A percentile compares a stretch with the other conserved stretches of the same genome.
These are phyloP conservation scores for Besnoitia besnoiti DNA, from an alignment of 169 alveolate species.

Conservation along the genomic window DNA sequence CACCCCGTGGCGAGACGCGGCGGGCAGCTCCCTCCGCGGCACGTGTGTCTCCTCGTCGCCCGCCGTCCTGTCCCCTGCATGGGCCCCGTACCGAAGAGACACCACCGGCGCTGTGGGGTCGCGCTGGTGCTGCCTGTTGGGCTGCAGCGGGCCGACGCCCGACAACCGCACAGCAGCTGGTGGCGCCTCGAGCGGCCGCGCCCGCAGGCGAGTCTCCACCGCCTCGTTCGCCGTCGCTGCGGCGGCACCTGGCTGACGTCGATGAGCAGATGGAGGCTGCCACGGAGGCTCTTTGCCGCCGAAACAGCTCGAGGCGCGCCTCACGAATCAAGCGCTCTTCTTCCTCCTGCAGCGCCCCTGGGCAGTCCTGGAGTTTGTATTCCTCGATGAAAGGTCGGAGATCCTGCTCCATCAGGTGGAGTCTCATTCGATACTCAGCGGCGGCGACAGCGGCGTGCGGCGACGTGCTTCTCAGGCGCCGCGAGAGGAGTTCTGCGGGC, in stretches of 20 bases:
- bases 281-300: neutral
- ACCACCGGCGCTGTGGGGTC: neutral
- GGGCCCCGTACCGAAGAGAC: neutral
- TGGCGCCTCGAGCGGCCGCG: neutral
- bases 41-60: neutral
- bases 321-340: neutral
- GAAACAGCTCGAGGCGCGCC: neutral
- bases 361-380: slow-evolving; percentile 3
- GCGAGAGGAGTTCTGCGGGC: slow-evolving; percentile 2
- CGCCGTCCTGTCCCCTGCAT: neutral
- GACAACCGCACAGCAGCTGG: neutral
- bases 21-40: too few relatives aligned
- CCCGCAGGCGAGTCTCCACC: neutral
- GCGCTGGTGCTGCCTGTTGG: neutral
- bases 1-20: too few relatives aligned
- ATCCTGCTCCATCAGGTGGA: slow-evolving; percentile 9
- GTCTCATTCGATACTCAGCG: slow-evolving; percentile 19
- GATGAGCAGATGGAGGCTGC: neutral
- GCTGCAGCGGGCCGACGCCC: neutral
- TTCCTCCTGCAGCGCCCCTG: neutral
- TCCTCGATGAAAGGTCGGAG: slow-evolving; percentile 9
- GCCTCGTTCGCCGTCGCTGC: neutral
- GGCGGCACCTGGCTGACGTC: neutral
- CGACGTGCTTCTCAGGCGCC: slow-evolving; percentile 28
- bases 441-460: slow-evolving; percentile 33